Conservation (phyloP, 345 rosid species). For the Pugionium dolabratum region DNA sequence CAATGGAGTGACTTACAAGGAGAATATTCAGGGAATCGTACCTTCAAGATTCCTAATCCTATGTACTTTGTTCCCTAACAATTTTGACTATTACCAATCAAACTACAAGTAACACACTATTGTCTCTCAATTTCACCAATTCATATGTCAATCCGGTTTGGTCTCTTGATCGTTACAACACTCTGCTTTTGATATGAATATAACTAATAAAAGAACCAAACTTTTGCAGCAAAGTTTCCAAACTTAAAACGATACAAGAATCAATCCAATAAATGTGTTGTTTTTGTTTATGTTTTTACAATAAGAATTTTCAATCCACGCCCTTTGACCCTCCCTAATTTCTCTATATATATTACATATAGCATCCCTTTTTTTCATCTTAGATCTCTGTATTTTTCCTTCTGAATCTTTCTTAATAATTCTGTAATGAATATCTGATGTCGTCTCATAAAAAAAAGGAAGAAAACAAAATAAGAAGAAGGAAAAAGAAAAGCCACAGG, state of each 20-base stretch:
- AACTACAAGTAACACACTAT: too few species aligned
- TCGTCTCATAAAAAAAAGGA: conserved; percentile 23
- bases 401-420: conserved; percentile 29
- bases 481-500: conserved; percentile 26
- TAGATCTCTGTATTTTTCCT: too few species aligned
- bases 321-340: conserved; percentile 29
- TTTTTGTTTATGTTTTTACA: conserved; percentile 27
- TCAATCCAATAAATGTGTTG: conserved; percentile 40
- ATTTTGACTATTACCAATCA: neutral
- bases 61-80: conserved; percentile 73
- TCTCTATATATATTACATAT: conserved; percentile 25
- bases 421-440: conserved; percentile 33
- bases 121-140: too few species aligned
- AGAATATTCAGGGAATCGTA: conserved; percentile 59
- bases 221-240: conserved; percentile 18
- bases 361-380: neutral
- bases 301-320: conserved; percentile 37
- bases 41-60: conserved; percentile 89
- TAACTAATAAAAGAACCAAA: neutral
- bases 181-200: too few species aligned
- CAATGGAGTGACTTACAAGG: conserved; percentile 92
- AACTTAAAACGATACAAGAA: conserved; percentile 34
- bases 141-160: too few species aligned
- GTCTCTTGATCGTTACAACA: too few species aligned
- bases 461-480: neutral